These are phyloP conservation scores for Cucurbita maxima DNA, from an alignment of 306 rosid genomes.

Conservation along the genomic window DNA sequence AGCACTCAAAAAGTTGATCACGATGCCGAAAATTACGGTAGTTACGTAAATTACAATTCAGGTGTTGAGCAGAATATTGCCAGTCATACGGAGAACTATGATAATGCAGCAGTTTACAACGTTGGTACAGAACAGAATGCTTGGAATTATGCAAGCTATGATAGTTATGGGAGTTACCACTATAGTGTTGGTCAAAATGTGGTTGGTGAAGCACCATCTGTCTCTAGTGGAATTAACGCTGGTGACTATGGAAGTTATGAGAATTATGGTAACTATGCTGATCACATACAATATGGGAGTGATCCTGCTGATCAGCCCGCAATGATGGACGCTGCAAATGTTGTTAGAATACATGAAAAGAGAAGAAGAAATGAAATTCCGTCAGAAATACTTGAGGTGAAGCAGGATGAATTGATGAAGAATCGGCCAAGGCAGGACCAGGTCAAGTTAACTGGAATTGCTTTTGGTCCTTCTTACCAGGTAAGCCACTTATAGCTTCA, in stretches of 20 bases:
- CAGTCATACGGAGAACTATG: not conserved
- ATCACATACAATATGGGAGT: conserved; percentile 26
- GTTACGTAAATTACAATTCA: not conserved
- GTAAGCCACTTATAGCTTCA: conserved; percentile 14
- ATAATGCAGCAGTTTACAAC: conserved; percentile 14
- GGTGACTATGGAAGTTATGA: conserved; percentile 20
- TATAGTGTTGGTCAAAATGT: conserved; percentile 24
- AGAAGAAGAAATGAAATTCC: conserved; percentile 69
- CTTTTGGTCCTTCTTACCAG: conserved; percentile 89
- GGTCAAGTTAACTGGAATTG: conserved; percentile 62
- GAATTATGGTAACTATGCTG: conserved; percentile 22
- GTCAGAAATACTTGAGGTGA: conserved; percentile 62
- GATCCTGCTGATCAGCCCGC: conserved; percentile 27
- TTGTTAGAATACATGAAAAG: conserved; percentile 34
- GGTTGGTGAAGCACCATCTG: conserved; percentile 23
- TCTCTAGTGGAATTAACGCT: conserved; percentile 10
- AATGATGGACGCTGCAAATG: conserved; percentile 11
- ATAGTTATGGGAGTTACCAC: conserved; percentile 25
- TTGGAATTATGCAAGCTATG: conserved; percentile 11
- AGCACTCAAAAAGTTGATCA: not conserved
- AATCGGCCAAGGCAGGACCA: conserved; percentile 90
- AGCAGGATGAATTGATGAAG: conserved; percentile 88
- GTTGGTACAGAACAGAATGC: conserved; percentile 26
- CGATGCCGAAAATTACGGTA: not conserved
- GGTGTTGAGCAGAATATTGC: not conserved